These are phyloP conservation scores for Naganishia kalamii DNA, from an alignment of 768 basidiomycete genomes.

Conservation along the genomic window DNA sequence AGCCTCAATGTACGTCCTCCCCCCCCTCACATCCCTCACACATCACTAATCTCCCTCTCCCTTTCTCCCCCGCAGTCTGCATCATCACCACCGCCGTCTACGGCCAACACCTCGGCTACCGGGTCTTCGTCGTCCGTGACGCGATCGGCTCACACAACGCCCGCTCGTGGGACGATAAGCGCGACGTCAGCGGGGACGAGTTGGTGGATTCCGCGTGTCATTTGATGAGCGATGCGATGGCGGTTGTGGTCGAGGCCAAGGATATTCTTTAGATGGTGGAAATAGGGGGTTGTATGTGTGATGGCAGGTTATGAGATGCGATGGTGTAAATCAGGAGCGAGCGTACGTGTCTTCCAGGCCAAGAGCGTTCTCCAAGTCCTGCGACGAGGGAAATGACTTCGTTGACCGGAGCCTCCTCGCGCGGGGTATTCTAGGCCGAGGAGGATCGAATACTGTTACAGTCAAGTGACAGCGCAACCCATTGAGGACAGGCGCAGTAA, in stretches of 20 bases:
- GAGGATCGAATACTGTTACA: too few species aligned
- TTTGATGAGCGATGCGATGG: conserved; percentile 1
- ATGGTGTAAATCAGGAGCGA: too few species aligned
- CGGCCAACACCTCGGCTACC: conserved; percentile 15
- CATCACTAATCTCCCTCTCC: not conserved
- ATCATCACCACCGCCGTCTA: conserved; percentile 12
- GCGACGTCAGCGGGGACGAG: not conserved
- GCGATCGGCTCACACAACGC: conserved; percentile 8
- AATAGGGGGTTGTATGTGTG: too few species aligned
- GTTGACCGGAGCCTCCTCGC: too few species aligned
- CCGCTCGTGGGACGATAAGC: conserved; percentile 14
- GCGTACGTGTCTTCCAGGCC: too few species aligned
- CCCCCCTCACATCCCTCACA: not conserved
- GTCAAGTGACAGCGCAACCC: too few species aligned
- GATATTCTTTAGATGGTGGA: not conserved
- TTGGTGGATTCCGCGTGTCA: conserved; percentile 8
- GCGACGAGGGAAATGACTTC: too few species aligned
- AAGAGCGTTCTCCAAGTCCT: too few species aligned
- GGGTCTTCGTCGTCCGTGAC: conserved; percentile 6
- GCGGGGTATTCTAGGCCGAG: too few species aligned
- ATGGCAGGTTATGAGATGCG: too few species aligned
- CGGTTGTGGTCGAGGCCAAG: conserved; percentile 7
- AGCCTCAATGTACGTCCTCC: conserved; percentile 8
- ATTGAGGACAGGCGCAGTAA: too few species aligned
- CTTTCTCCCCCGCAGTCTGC: not conserved